phyloP scores from a whole-genome alignment of 495 filamentous ascomycete species.

The Trichocladium antarcticum region DNA sequence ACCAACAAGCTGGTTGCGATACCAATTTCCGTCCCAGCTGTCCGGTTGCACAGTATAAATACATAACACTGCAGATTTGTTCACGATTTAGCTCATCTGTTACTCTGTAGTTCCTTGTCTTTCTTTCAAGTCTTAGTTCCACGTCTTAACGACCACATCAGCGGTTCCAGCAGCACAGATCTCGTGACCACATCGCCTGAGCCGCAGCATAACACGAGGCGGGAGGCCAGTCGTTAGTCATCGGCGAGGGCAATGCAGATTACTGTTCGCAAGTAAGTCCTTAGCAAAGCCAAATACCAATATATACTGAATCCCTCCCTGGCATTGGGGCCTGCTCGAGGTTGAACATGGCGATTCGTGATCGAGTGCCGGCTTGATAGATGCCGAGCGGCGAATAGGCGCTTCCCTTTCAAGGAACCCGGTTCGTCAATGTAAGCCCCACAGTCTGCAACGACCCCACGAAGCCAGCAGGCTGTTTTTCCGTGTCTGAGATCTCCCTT shows the following conservation, averaged over 20 bases:
- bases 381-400: too few species aligned
- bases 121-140: not conserved
- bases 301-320: too few species aligned
- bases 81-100: not conserved
- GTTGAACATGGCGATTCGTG: too few species aligned
- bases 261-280: too few species aligned
- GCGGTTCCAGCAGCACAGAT: not conserved
- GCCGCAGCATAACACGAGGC: constrained; percentile 1
- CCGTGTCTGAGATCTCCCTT: constrained; percentile 1
- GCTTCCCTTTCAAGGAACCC: not conserved
- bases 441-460: not conserved
- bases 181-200: not conserved
- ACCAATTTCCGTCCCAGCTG: not conserved
- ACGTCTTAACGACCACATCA: not conserved
- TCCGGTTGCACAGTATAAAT: constrained; percentile 2
- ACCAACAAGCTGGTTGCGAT: not conserved
- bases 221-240: not conserved
- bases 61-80: not conserved
- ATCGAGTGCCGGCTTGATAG: too few species aligned
- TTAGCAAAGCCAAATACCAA: too few species aligned
- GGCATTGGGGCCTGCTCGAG: too few species aligned
- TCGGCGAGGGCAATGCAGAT: too few species aligned
- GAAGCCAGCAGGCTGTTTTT: not conserved
- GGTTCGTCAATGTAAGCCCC: not conserved
- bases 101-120: not conserved